Base-by-base conservation (phyloP, 306 rosid species). In the Calophaca sinica region DNA sequence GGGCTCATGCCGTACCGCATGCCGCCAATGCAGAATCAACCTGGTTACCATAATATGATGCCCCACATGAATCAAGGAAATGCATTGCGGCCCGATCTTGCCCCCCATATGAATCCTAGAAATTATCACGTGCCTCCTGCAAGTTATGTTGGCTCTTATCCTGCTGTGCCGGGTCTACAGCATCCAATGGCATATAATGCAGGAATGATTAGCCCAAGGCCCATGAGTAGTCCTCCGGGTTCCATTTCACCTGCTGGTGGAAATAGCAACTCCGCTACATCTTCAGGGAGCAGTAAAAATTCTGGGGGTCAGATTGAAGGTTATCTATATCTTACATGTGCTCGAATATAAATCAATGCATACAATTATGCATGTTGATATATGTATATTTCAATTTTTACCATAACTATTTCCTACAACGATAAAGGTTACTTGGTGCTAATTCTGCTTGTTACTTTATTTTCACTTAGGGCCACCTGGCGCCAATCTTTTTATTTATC, bases 401-500 rank as follows among this genome's bases (percentile, higher is more conserved):
- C 35, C 60, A 14, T 51, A 31, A 15, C 7, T 76, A 5, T 73
- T 68, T 29, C 70, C 65, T 51, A 29, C 57, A 5, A 49, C 6
- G 26, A 5, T 48, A 66, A 72, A 52, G 54, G 20, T 49, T 53
- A 60, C 71, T 64, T 31, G 33, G 46, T 71, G 75, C 70, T 66
- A 68, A 74, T 70, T 87, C 66, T 75, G 80, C 66, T 76, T 58
- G 54, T 82, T 46, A 13, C 68, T 83, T 62, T 15, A 15, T 76
- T 67, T 89, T 73, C 55, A 83, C 70, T 50, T 74, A 96, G 99
- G 99, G 74, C 99, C 99, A 55, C 96, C 92, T 26, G 99, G 99
- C 64, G 99, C 99, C 73, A 96, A 96, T 83, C 86, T 96, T 55
- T 96, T 96, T 88, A 96, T 96, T 80, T 96, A 92, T 84, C 99